Conservation (phyloP, 164 flowering plant species). For the Hamamelis virginiana region DNA sequence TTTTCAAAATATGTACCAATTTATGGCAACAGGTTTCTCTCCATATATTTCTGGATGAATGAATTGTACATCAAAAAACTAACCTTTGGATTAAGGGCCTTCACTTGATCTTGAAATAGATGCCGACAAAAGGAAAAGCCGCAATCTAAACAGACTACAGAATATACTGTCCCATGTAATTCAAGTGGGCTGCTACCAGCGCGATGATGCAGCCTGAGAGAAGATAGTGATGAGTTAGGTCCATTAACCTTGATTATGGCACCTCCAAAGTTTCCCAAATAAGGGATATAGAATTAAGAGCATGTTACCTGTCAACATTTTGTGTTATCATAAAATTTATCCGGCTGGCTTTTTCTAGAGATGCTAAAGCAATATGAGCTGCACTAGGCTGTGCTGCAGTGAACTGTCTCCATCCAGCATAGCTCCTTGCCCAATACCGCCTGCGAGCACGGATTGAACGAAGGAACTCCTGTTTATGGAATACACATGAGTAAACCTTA, state of each 20-base stretch:
- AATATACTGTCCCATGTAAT: conserved; percentile 91
- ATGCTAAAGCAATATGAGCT: conserved; percentile 77
- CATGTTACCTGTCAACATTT: conserved; percentile 84
- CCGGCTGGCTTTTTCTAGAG: conserved; percentile 75
- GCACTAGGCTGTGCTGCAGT: conserved; percentile 77
- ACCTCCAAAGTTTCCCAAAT: conserved; percentile 5
- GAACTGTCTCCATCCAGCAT: conserved; percentile 95
- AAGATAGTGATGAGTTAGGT: conserved; percentile 4
- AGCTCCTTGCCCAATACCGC: conserved; percentile 98
- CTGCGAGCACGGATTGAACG: conserved; percentile 85
- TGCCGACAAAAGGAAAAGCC: conserved; percentile 62
- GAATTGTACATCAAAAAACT: conserved; percentile 8
- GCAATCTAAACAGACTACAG: conserved; percentile 79
- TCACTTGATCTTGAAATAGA: conserved; percentile 77
- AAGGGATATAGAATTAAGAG: neutral
- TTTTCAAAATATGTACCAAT: no score
- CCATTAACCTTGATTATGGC: neutral
- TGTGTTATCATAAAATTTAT: conserved; percentile 85
- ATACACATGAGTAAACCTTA: neutral
- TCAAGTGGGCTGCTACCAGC: conserved; percentile 95
- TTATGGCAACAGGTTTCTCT: no score
- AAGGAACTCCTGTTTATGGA: conserved; percentile 58
- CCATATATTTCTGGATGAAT: neutral
- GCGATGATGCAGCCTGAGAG: conserved; percentile 86
- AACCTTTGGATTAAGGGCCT: conserved; percentile 91